phyloP scores from a whole-genome alignment of 2,329 filamentous ascomycete species.

The Neonectria coccinea region DNA sequence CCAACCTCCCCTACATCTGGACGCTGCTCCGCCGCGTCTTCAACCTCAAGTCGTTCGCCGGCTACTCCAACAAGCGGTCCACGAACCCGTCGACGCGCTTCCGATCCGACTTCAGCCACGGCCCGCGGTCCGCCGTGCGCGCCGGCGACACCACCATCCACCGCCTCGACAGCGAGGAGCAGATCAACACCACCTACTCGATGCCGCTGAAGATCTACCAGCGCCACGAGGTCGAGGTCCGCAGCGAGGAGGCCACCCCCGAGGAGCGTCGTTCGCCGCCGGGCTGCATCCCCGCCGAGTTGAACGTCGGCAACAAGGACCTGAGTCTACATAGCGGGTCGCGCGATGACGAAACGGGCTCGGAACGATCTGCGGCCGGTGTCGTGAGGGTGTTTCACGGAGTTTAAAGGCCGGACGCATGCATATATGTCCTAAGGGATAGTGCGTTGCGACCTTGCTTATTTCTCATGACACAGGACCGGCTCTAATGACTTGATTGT shows the following conservation, averaged over 20 bases:
- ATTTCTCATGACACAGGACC: neutral
- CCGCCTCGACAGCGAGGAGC: slow-evolving; percentile 52
- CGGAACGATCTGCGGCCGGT: slow-evolving; percentile 42
- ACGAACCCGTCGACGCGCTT: slow-evolving; percentile 44
- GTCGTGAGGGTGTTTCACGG: slow-evolving; percentile 46
- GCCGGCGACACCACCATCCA: slow-evolving; percentile 44
- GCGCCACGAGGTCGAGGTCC: slow-evolving; percentile 50
- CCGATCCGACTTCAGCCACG: slow-evolving; percentile 43
- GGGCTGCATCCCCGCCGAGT: slow-evolving; percentile 36
- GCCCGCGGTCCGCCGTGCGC: slow-evolving; percentile 40
- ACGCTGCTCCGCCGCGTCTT: slow-evolving; percentile 53
- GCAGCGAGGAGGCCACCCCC: slow-evolving; percentile 38
- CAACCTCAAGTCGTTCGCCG: slow-evolving; percentile 51
- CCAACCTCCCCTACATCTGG: slow-evolving; percentile 57
- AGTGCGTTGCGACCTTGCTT: slow-evolving; percentile 1
- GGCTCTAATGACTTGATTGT: slow-evolving; percentile 10
- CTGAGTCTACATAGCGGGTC: slow-evolving; percentile 30
- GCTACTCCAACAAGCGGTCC: slow-evolving; percentile 46
- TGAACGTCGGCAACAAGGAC: slow-evolving; percentile 39
- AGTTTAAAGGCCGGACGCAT: slow-evolving; percentile 32
- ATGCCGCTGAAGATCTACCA: slow-evolving; percentile 54
- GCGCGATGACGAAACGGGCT: slow-evolving; percentile 43
- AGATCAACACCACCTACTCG: slow-evolving; percentile 49
- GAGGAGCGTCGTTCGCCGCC: slow-evolving; percentile 38
- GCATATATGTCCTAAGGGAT: neutral